Evolutionary conservation across 1,139 yeast species (phyloP).

Genomic region (Yamadazyma conglobata): DNA sequence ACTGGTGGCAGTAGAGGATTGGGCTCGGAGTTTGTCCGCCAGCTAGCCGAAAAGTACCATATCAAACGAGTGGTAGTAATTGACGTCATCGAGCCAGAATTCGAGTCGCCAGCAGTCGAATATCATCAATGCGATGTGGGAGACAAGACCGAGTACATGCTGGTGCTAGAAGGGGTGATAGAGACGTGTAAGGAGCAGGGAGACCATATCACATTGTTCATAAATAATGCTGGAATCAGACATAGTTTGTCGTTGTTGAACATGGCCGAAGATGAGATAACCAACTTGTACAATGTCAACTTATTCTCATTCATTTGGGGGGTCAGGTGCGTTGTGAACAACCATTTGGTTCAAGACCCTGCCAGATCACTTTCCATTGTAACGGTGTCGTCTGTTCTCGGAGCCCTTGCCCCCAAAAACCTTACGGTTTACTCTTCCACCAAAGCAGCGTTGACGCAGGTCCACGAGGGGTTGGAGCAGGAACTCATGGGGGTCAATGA

Average conservation of each 20-base stretch:
- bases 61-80: slow-evolving; percentile 41
- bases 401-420: slow-evolving; percentile 66
- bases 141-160: slow-evolving; percentile 25
- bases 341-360: slow-evolving; percentile 2
- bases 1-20: slow-evolving; percentile 70
- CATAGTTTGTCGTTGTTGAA: slow-evolving; percentile 43
- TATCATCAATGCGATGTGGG: slow-evolving; percentile 51
- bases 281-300: slow-evolving; percentile 49
- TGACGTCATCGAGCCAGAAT: slow-evolving; percentile 42
- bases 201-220: slow-evolving; percentile 46
- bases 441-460: slow-evolving; percentile 58
- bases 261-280: slow-evolving; percentile 28
- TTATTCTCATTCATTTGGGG: slow-evolving; percentile 54
- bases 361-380: slow-evolving; percentile 48
- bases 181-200: slow-evolving; percentile 24
- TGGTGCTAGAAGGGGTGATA: slow-evolving; percentile 21
- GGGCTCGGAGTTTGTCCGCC: slow-evolving; percentile 44
- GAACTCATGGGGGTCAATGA: slow-evolving; percentile 35
- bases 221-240: slow-evolving; percentile 77
- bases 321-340: slow-evolving; percentile 30
- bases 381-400: slow-evolving; percentile 66
- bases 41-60: slow-evolving; percentile 25
- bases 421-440: slow-evolving; percentile 64
- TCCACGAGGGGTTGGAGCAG: slow-evolving; percentile 55
- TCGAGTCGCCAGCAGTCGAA: slow-evolving; percentile 11